Base-by-base conservation (phyloP, 2,329 filamentous ascomycete genomes). In the Sporothrix curviconia region DNA sequence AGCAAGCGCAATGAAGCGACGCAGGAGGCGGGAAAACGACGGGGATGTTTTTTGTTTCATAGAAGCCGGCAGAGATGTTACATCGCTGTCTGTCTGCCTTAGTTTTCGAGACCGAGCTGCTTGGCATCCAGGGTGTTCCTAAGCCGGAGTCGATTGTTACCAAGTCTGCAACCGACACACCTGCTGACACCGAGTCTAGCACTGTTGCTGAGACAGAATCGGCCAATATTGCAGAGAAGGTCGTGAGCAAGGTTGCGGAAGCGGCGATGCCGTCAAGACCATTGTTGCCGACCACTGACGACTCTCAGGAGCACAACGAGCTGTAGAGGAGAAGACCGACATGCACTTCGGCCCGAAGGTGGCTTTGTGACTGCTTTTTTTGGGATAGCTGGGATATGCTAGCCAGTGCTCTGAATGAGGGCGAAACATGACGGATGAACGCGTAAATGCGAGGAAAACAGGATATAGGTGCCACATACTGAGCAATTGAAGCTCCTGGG, bases 81-180 rank as follows among this genome's bases (percentile, higher is more conserved):
- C 50, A n/a, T 39, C 30, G 39, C 39, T 12, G 3, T 36, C 14
- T 17, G 9, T 9, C 37, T 37, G 1, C 3, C 49, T 22, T 28
- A 87, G 84, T 97, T 55, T 65, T 65, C 30, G 61, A 65, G 50
- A 96, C 92, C 46, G 90, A 96, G 74, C 77, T 97, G 64, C 78
- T 96, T 66, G 86, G 81, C 57, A 96, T 97, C 68, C 78, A 85
- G 15, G 91, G 91, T 30, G 88, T 92, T 28, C 69, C 73, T 56
- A 74, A 76, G 63, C 76, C 76, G 57, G 76, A 78, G 62, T 69
- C 71, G 15, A 77, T 78, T 60, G 66, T 75, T 22, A 69, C 68
- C 60, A 77, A 78, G 70, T 64, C 66, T 11, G 59, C 67, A 37
- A 64, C 68, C 39, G 65, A 69, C 28, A 63, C 66, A 34, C 65